Conservation (phyloP, 2,329 filamentous ascomycete species). For the Scopulariopsis brevicaulis region DNA sequence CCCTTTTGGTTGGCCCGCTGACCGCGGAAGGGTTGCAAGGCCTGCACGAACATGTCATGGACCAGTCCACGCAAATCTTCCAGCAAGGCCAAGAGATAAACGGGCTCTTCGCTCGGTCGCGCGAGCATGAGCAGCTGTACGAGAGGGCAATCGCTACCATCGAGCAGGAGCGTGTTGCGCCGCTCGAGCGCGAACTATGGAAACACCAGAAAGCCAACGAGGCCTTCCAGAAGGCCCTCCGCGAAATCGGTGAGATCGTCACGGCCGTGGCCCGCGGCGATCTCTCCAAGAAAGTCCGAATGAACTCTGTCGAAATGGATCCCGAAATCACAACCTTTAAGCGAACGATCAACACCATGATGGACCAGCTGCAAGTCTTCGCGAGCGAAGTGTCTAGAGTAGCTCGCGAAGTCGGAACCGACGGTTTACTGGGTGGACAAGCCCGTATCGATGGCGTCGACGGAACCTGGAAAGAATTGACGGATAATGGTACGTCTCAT, state of each 20-base stretch:
- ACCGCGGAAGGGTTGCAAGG: slow-evolving; percentile 75
- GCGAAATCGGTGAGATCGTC: slow-evolving; percentile 95
- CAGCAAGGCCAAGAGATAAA: slow-evolving; percentile 78
- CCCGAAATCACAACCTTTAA: slow-evolving; percentile 97
- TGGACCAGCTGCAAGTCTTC: slow-evolving; percentile 94
- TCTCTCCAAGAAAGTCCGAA: slow-evolving; percentile 90
- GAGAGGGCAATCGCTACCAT: slow-evolving; percentile 72
- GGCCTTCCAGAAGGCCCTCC: slow-evolving; percentile 93
- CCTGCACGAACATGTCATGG: slow-evolving; percentile 81
- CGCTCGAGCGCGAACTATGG: slow-evolving; percentile 83
- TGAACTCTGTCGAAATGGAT: slow-evolving; percentile 94
- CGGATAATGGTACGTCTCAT: slow-evolving; percentile 55
- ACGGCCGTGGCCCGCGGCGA: slow-evolving; percentile 93
- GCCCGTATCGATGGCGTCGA: slow-evolving; percentile 89
- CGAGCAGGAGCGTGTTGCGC: slow-evolving; percentile 77
- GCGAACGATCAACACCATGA: slow-evolving; percentile 97
- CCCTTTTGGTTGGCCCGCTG: slow-evolving; percentile 34
- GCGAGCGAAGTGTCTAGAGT: slow-evolving; percentile 92
- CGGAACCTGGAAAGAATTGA: slow-evolving; percentile 96
- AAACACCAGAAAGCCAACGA: slow-evolving; percentile 98
- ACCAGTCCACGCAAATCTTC: slow-evolving; percentile 85
- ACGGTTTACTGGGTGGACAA: slow-evolving; percentile 87
- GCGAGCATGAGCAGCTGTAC: slow-evolving; percentile 76
- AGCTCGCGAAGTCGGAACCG: slow-evolving; percentile 90
- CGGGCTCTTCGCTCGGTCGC: slow-evolving; percentile 73